Evolutionary conservation across 306 rosid genomes (phyloP).

Genomic region (Oemleria cerasiformis): DNA sequence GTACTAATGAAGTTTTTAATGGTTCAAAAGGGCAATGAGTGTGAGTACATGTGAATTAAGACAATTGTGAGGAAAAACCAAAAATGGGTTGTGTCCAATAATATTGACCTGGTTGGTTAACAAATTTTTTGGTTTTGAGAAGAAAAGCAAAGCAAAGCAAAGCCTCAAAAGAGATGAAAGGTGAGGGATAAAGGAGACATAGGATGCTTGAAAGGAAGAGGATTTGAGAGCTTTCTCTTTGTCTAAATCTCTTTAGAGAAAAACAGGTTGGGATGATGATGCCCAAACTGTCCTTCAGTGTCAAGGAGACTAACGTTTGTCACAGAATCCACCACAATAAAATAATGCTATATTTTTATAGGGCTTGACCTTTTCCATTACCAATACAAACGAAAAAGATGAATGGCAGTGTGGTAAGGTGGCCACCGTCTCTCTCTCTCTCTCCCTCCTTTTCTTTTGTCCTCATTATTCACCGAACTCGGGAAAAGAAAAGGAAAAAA

Average conservation of each 20-base stretch:
- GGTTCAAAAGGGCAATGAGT: background rate
- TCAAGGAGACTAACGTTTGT: constrained; percentile 74
- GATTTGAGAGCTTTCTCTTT: constrained; percentile 75
- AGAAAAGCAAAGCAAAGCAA: constrained; percentile 14
- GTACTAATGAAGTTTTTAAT: background rate
- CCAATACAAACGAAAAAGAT: constrained; percentile 51
- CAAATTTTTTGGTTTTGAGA: constrained; percentile 26
- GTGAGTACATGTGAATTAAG: constrained; percentile 1
- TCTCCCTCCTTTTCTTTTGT: constrained; percentile 33
- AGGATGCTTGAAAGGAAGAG: constrained; percentile 81
- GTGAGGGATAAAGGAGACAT: constrained; percentile 59
- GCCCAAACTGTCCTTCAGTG: constrained; percentile 78
- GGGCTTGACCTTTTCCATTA: constrained; percentile 54
- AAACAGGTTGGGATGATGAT: constrained; percentile 30
- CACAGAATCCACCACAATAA: constrained; percentile 67
- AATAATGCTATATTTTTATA: constrained; percentile 12
- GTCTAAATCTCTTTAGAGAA: constrained; percentile 56
- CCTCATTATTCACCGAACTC: constrained; percentile 39
- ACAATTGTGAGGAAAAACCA: constrained; percentile 1
- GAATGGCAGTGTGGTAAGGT: constrained; percentile 29
- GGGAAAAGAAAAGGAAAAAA: constrained; percentile 12
- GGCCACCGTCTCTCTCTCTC: constrained; percentile 37
- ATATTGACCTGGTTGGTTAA: constrained; percentile 17
- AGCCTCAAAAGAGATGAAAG: constrained; percentile 84
- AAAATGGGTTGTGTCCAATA: constrained; percentile 30